Evolutionary conservation across 257 asterid species (phyloP).

Genomic region (Nicotiana attenuata): DNA sequence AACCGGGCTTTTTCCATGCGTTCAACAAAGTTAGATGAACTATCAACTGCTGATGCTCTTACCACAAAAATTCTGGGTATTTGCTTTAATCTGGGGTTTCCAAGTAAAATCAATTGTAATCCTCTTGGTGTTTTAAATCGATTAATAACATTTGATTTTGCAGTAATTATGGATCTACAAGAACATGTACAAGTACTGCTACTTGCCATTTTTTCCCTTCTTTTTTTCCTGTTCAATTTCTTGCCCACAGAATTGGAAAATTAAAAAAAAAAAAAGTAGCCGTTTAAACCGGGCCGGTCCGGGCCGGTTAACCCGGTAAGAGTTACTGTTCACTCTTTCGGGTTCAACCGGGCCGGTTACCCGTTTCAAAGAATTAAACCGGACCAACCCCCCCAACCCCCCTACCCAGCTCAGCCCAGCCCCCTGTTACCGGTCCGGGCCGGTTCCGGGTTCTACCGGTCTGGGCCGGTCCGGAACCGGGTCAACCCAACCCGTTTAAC

Average conservation of each 20-base stretch:
- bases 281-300: too few relatives aligned
- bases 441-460: too few relatives aligned
- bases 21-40: conserved; percentile 41
- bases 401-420: too few relatives aligned
- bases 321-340: too few relatives aligned
- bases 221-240: background rate
- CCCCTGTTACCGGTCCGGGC: too few relatives aligned
- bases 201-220: background rate
- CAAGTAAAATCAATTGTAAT: background rate
- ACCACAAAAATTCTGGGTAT: conserved; percentile 16
- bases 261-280: too few relatives aligned
- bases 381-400: too few relatives aligned
- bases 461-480: too few relatives aligned
- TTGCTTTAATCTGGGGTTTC: conserved; percentile 8
- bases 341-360: too few relatives aligned
- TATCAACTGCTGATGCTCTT: conserved; percentile 73
- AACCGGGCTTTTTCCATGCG: conserved; percentile 92
- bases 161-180: conserved; percentile 7
- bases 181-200: background rate
- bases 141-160: background rate
- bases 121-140: background rate
- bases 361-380: too few relatives aligned
- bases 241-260: background rate
- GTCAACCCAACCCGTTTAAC: too few relatives aligned
- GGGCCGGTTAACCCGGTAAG: too few relatives aligned